phyloP scores from a whole-genome alignment of 352 stramenopile genomes.

The Phytopythium mirpurense region DNA sequence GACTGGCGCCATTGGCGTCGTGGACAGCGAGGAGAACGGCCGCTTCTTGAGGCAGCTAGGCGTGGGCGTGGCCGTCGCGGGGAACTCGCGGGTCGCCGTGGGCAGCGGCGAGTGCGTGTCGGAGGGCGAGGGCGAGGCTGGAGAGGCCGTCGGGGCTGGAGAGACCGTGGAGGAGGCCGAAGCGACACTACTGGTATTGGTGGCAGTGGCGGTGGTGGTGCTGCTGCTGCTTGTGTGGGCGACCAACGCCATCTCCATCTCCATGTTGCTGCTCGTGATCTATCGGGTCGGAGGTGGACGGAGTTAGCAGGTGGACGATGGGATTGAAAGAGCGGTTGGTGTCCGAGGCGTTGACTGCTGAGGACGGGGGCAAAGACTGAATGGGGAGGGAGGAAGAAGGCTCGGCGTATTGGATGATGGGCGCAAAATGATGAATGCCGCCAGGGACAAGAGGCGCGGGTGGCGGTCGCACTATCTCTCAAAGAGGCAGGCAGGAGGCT shows the following conservation, averaged over 20 bases:
- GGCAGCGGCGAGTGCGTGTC: constrained; percentile 3
- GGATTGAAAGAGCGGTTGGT: not conserved
- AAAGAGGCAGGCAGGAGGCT: too few species aligned
- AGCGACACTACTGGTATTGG: too few species aligned
- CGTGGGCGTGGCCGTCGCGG: constrained; percentile 4
- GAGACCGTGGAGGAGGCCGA: too few species aligned
- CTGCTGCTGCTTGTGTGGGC: constrained; percentile 1
- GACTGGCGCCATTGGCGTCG: constrained; percentile 5
- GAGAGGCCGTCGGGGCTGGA: not conserved
- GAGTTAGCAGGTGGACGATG: not conserved
- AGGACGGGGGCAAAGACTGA: not conserved
- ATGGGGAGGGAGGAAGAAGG: not conserved
- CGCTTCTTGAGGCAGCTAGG: constrained; percentile 34
- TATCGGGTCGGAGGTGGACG: not conserved
- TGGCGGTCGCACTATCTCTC: too few species aligned
- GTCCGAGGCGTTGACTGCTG: not conserved
- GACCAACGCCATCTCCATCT: constrained; percentile 6
- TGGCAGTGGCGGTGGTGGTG: too few species aligned
- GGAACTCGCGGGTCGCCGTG: constrained; percentile 3
- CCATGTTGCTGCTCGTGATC: not conserved
- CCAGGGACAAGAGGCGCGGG: not conserved
- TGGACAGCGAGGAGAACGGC: constrained; percentile 8
- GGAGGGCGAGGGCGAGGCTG: not conserved
- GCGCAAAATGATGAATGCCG: constrained; percentile 8
- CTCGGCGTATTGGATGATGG: not conserved